Evolutionary conservation across 2,329 filamentous ascomycete genomes (phyloP).

Genomic region (Ophiostoma fasciatum): DNA sequence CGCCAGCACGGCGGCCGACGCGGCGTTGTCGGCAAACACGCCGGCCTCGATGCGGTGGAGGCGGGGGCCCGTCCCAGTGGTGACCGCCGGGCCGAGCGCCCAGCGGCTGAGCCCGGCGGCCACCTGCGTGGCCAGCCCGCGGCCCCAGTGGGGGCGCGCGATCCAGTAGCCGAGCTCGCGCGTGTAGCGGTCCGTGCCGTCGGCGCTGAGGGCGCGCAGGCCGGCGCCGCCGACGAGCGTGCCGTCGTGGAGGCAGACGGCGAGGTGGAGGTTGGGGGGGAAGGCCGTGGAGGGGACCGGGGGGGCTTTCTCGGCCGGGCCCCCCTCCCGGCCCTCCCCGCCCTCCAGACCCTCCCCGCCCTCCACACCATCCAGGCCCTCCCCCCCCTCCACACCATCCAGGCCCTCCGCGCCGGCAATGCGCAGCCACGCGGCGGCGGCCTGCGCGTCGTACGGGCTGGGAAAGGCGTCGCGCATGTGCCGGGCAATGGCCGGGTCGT

Average conservation of each 20-base stretch:
- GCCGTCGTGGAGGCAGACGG: slow-evolving; percentile 19
- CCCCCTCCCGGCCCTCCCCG: too few relatives aligned
- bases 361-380: neutral
- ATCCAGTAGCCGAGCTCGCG: slow-evolving; percentile 37
- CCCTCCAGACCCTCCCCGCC: neutral
- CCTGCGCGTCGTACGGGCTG: slow-evolving; percentile 27
- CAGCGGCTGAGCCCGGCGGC: slow-evolving; percentile 24
- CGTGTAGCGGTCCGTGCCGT: slow-evolving; percentile 22
- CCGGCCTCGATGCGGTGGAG: slow-evolving; percentile 27
- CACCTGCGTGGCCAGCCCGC: slow-evolving; percentile 29
- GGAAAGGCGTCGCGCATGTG: slow-evolving; percentile 31
- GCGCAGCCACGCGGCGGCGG: slow-evolving; percentile 21
- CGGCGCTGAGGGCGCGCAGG: slow-evolving; percentile 20
- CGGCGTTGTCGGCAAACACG: slow-evolving; percentile 24
- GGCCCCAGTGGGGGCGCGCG: slow-evolving; percentile 27
- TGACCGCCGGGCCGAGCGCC: slow-evolving; percentile 20
- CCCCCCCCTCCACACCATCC: neutral
- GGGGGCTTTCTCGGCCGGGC: too few relatives aligned
- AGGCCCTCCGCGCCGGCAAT: slow-evolving; percentile 6
- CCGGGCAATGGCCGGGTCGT: slow-evolving; percentile 23
- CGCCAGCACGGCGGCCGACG: slow-evolving; percentile 26
- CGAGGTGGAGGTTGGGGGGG: slow-evolving; percentile 18
- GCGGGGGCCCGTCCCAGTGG: slow-evolving; percentile 13
- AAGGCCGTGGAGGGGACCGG: too few relatives aligned
- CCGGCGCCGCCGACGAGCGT: slow-evolving; percentile 27